phyloP scores from a whole-genome alignment of 441 rosid species.

The Eruca vesicaria region DNA sequence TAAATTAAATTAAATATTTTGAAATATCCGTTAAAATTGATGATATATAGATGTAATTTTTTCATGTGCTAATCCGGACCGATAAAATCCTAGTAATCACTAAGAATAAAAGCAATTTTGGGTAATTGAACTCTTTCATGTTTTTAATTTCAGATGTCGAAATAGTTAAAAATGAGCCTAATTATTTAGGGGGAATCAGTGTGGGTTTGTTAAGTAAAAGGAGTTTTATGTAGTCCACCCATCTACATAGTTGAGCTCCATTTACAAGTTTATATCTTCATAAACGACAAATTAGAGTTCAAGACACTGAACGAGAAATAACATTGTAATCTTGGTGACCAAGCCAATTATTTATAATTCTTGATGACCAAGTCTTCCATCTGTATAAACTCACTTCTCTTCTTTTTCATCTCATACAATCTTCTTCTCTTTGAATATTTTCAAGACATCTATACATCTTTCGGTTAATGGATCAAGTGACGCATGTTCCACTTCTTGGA shows the following conservation, averaged over 20 bases:
- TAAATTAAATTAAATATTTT: too few species aligned
- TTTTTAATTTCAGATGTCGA: too few species aligned
- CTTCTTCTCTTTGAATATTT: neutral
- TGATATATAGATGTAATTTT: too few species aligned
- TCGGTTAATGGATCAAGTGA: constrained; percentile 9
- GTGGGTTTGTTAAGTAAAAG: too few species aligned
- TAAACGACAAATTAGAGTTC: neutral
- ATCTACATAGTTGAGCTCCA: neutral
- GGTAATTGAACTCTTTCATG: too few species aligned
- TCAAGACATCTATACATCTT: neutral
- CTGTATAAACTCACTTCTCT: constrained; percentile 5
- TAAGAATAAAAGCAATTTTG: too few species aligned
- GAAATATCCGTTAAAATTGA: too few species aligned
- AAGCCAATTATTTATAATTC: neutral
- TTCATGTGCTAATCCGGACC: too few species aligned
- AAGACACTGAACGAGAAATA: neutral
- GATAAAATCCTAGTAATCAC: too few species aligned
- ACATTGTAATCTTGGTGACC: neutral
- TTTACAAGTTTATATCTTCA: neutral
- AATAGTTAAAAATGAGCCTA: too few species aligned
- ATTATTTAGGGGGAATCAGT: too few species aligned
- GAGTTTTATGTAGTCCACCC: too few species aligned
- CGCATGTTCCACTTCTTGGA: constrained; percentile 25
- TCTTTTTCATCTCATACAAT: constrained; percentile 6
- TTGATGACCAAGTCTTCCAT: constrained; percentile 4